A percentile compares a stretch with the other conserved stretches of the same genome.
These are phyloP conservation scores for Fagopyrum homotropicum DNA, from an alignment of 148 eudicot genomes.

Conservation along the genomic window DNA sequence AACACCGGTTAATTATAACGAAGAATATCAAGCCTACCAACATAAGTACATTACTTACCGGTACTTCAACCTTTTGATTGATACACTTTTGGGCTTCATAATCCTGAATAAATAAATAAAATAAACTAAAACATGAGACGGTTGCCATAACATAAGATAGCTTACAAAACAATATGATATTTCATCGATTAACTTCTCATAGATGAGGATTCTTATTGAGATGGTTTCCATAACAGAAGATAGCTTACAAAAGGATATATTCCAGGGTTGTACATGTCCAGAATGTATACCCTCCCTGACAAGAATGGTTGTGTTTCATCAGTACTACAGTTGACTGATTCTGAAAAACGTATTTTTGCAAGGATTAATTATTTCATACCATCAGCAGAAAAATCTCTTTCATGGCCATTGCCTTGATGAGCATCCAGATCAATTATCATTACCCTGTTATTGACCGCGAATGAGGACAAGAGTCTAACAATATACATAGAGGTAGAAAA, in stretches of 20 bases:
- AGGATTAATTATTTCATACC: slow-evolving; percentile 32
- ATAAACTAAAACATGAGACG: not conserved
- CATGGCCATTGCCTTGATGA: slow-evolving; percentile 99
- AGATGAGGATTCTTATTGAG: too few species aligned
- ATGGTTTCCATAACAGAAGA: not conserved
- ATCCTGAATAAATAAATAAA: slow-evolving; percentile 40
- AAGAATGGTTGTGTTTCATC: not conserved
- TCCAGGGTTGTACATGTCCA: slow-evolving; percentile 80
- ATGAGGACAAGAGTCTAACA: slow-evolving; percentile 1
- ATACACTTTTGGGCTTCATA: slow-evolving; percentile 55
- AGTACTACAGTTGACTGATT: not conserved
- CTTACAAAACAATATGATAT: not conserved
- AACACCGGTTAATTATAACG: not conserved
- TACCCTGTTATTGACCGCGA: slow-evolving; percentile 42
- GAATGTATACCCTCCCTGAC: slow-evolving; percentile 82
- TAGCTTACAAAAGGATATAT: slow-evolving; percentile 82
- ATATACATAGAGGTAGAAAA: not conserved
- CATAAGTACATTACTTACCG: slow-evolving; percentile 34
- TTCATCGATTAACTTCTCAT: too few species aligned
- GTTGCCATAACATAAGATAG: too few species aligned
- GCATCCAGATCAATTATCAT: slow-evolving; percentile 98
- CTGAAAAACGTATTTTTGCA: not conserved
- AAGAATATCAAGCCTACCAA: not conserved
- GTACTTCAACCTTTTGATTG: slow-evolving; percentile 75
- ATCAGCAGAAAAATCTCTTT: slow-evolving; percentile 71